Evolutionary conservation across 306 rosid genomes (phyloP), one percentile per base, ranked within the genome.

Genomic region (Fragaria ananassa): DNA sequence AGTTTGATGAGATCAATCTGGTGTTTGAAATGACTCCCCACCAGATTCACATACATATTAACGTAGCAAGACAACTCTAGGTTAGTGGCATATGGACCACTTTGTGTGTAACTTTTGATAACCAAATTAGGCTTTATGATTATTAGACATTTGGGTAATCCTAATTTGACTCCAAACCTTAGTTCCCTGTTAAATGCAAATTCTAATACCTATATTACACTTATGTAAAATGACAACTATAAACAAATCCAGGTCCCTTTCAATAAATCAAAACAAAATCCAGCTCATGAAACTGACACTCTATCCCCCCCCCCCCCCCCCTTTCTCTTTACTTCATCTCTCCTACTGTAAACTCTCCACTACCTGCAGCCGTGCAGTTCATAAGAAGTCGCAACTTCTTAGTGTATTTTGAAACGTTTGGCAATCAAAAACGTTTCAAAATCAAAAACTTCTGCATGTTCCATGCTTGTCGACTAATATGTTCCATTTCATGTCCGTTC

Each of bases 11-110:
- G 21, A 34, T 37, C 44, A 6, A 15, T 8, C 54, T 23, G 41
- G 68, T 41, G 66, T 53, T 39, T 56, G 15, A 72, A 39, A 58
- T 15, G 53, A 57, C 62, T 41, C 57, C 23, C 51, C 76, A 41
- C 12, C 4, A 57, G 14, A 5, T 35, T 37, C 37, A 14, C 64
- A 53, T 53, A 53, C 8, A 1, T 6, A 21, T 21, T 21, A 5
- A 21, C 6, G 21, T 21, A 5, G 34, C 75, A 51, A 6, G 18
- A 17, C 1, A 47, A 35, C 60, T 53, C 37, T 42, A n/a, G 15
- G 70, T 1, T 53, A 42, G 31, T 35, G 35, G 25, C 42, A 17
- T 15, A 49, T n/a, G 19, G 51, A 70, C 1, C 31, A 7, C 31
- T 37, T 61, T 15, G 17, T 29, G 10, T 61, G 10, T 61, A 13